Base-by-base conservation (phyloP, 768 basidiomycete species). In the Ramaria sp. region DNA sequence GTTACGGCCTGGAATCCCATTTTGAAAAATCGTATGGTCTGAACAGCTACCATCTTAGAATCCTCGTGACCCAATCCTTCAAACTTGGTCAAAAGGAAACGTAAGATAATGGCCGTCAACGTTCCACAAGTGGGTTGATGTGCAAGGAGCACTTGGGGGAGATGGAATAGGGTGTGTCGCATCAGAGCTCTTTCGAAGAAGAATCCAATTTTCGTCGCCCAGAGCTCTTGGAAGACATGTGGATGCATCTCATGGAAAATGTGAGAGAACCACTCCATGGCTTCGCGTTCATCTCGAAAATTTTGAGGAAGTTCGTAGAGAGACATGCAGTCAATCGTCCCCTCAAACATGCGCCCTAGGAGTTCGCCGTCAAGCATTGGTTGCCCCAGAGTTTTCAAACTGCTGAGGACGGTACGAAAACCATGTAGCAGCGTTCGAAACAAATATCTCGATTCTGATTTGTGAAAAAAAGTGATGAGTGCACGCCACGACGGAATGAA, bases 161-260 rank as follows among this genome's bases (percentile, higher is more conserved):
- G 81, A 61, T 86, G 84, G 63, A 95, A 82, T 47, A 96, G 77
- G 58, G 83, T 73, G 19, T 86, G 81, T 51, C 91, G 86, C 62
- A 85, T 84, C 61, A 84, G 78, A 0, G 85, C 81, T 61, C 80
- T 80, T 62, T 86, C 78, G 67, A 96, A 87, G 73, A 94, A 96
- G 67, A 93, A 86, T 27, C 83, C 85, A 72, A 98, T 87, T 67
- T 91, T 87, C 66, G 83, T 84, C 37, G 88, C 91, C 92, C 94
- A 95, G 33, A 97, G 89, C 71, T 96, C 92, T 68, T 95, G 88
- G 68, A 96, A 94, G 59, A 94, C 87, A 64, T 95, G 90, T 7
- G 88, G 75, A 65, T 96, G 88, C 63, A 94, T 80, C 67, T 93
- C 88, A 38, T 82, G 69, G 45, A 94, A 78, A 42, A 88, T 82